Percentiles rank a stretch among this genome's conserved stretches.
phyloP scores from a whole-genome alignment of 2,329 filamentous ascomycete species.

The Xylaria sp. region DNA sequence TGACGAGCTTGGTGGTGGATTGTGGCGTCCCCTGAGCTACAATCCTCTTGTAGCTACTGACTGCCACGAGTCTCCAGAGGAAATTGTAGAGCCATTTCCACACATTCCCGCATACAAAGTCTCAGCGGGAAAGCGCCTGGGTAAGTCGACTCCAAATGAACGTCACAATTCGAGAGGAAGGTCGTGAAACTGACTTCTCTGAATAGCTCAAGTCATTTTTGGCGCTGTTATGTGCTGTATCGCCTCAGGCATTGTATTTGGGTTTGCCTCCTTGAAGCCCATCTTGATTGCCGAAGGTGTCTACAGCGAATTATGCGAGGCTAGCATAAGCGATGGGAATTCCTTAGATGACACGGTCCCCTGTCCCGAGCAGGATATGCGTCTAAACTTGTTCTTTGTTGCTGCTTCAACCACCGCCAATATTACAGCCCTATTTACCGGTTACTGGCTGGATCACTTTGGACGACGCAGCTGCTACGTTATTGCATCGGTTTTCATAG shows the following conservation, averaged over 20 bases:
- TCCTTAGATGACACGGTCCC: constrained; percentile 48
- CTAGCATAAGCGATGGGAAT: constrained; percentile 54
- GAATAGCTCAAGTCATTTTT: constrained; percentile 67
- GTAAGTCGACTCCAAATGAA: constrained; percentile 39
- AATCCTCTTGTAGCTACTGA: constrained; percentile 45
- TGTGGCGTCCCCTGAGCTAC: constrained; percentile 48
- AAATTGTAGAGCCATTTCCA: constrained; percentile 43
- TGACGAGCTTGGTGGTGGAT: constrained; percentile 37
- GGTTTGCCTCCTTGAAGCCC: constrained; percentile 72
- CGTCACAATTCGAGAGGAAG: background rate
- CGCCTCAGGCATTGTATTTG: constrained; percentile 71
- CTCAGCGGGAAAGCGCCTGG: constrained; percentile 43
- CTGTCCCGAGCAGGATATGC: constrained; percentile 62
- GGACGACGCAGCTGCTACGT: constrained; percentile 72
- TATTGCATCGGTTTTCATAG: constrained; percentile 67
- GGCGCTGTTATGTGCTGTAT: constrained; percentile 75
- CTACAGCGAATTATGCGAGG: constrained; percentile 64
- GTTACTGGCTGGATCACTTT: constrained; percentile 72
- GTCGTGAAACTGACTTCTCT: constrained; percentile 5
- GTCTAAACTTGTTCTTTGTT: constrained; percentile 77
- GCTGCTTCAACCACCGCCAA: constrained; percentile 75
- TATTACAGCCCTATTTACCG: constrained; percentile 72
- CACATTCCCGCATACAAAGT: constrained; percentile 50
- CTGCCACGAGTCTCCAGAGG: constrained; percentile 45
- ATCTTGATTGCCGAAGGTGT: constrained; percentile 68